A percentile compares a stretch with the other conserved stretches of the same genome.
phyloP scores from a whole-genome alignment of 2,329 filamentous ascomycete genomes.

The Sporothrix brunneoviolacea region DNA sequence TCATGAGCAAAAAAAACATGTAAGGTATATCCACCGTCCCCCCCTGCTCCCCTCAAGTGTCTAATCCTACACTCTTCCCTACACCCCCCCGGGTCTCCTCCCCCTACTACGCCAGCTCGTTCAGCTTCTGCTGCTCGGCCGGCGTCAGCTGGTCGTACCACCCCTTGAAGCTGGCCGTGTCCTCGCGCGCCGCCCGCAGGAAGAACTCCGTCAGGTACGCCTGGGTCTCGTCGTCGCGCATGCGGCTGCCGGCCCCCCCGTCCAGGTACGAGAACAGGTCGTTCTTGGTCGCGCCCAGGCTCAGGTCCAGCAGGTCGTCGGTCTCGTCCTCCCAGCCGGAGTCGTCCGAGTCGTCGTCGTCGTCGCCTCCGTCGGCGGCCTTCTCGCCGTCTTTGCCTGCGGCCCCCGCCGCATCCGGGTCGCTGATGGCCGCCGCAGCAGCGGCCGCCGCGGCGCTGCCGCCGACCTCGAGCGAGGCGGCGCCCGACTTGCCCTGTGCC shows the following conservation, averaged over 20 bases:
- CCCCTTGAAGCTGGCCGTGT: conserved; percentile 48
- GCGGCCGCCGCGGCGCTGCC: conserved; percentile 50
- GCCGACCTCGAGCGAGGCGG: conserved; percentile 19
- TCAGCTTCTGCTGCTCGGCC: conserved; percentile 50
- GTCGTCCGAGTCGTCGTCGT: conserved; percentile 58
- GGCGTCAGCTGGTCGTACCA: conserved; percentile 51
- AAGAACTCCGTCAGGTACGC: conserved; percentile 81
- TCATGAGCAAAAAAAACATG: too few relatives aligned
- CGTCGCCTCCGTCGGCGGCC: conserved; percentile 11
- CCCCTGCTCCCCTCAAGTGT: neutral
- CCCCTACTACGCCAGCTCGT: conserved; percentile 37
- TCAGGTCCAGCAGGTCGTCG: conserved; percentile 68
- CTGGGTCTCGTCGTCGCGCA: conserved; percentile 86
- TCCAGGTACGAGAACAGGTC: conserved; percentile 77
- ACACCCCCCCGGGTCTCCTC: neutral
- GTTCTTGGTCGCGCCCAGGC: conserved; percentile 57
- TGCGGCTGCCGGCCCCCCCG: conserved; percentile 50
- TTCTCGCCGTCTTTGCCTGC: neutral
- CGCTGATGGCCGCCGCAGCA: conserved; percentile 44
- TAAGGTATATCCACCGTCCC: too few relatives aligned
- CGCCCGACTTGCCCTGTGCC: conserved; percentile 57
- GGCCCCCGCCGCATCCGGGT: conserved; percentile 50
- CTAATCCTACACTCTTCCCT: neutral
- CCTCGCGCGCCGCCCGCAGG: conserved; percentile 48
- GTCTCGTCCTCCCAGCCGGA: conserved; percentile 90